These are phyloP conservation scores for Phanerochaete carnosa DNA, from an alignment of 768 basidiomycete species.

Conservation along the genomic window DNA sequence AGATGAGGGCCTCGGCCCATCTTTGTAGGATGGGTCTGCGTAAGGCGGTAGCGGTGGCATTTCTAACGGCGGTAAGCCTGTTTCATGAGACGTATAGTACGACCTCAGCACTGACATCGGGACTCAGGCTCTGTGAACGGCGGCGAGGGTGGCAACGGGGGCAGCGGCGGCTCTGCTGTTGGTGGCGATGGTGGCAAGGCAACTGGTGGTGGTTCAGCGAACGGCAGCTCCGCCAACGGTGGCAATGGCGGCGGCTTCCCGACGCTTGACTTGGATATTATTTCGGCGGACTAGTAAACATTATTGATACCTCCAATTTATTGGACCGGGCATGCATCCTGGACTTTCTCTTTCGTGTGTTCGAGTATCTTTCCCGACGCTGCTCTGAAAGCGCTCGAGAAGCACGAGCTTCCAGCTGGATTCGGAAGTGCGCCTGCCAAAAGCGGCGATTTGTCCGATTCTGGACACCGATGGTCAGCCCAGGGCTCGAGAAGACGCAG, in stretches of 20 bases:
- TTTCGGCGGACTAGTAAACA: neutral
- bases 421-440: neutral
- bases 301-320: neutral
- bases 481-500: conserved; percentile 20
- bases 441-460: conserved; percentile 4
- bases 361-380: neutral
- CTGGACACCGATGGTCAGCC: conserved; percentile 8
- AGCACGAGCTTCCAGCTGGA: neutral
- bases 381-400: neutral
- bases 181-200: neutral
- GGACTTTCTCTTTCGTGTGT: neutral
- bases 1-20: neutral
- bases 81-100: too few species aligned
- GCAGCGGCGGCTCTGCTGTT: neutral
- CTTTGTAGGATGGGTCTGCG: neutral
- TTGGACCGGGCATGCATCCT: neutral
- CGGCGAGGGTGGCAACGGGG: neutral
- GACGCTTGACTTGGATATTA: neutral
- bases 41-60: neutral
- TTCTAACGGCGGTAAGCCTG: neutral
- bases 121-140: neutral
- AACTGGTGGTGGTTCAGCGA: neutral
- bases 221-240: neutral
- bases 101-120: neutral
- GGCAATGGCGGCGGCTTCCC: neutral